A percentile compares a stretch with the other conserved stretches of the same genome.
These are phyloP conservation scores for Penicillium sp. DNA, from an alignment of 2,329 filamentous ascomycete genomes.

Conservation along the genomic window DNA sequence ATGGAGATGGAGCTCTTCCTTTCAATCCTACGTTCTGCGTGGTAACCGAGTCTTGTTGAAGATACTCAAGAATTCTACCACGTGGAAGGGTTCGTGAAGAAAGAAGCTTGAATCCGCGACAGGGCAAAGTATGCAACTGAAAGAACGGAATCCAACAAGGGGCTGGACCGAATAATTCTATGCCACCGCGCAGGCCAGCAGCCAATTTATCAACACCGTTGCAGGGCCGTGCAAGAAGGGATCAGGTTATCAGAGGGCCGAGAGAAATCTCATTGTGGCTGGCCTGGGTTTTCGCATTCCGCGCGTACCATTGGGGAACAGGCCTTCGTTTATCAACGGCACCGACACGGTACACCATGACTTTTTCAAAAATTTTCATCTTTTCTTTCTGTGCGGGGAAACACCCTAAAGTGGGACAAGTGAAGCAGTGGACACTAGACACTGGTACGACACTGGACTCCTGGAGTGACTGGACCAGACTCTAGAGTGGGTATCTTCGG, in stretches of 20 bases:
- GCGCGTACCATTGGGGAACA: conserved; percentile 4
- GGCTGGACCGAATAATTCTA: not conserved
- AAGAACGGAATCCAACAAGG: not conserved
- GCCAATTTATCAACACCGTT: conserved; percentile 4
- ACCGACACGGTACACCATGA: not conserved
- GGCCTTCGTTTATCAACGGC: conserved; percentile 12
- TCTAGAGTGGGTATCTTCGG: not conserved
- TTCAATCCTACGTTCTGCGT: not conserved
- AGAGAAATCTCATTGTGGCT: conserved; percentile 10
- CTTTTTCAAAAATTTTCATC: not conserved
- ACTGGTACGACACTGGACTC: no score
- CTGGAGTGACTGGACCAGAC: not conserved
- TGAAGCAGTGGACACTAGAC: not conserved
- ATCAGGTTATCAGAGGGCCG: conserved; percentile 9
- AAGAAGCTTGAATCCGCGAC: not conserved
- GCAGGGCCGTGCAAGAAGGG: not conserved
- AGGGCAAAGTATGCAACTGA: not conserved
- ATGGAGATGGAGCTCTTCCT: not conserved
- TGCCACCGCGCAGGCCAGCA: not conserved
- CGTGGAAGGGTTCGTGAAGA: not conserved
- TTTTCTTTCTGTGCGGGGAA: conserved; percentile 15
- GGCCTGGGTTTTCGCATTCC: conserved; percentile 10
- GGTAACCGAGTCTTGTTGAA: not conserved
- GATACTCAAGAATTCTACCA: not conserved
- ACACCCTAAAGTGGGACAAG: conserved; percentile 11